Evolutionary conservation across 192 early-diverging fungal genomes (phyloP).

Genomic region (Gryganskiella cystojenkinii): DNA sequence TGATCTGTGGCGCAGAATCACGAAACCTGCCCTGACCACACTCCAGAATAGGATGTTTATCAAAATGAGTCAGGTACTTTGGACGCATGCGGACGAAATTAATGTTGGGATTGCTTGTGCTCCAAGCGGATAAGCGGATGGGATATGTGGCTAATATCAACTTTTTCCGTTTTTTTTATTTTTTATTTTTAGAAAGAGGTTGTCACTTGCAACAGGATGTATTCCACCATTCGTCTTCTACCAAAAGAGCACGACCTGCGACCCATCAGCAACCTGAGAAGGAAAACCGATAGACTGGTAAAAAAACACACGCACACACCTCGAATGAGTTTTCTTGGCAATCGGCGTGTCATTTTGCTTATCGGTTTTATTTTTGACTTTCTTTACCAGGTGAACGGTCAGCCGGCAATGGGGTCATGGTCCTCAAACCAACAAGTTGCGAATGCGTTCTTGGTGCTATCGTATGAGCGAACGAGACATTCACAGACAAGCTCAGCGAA

Average conservation of each 20-base stretch:
- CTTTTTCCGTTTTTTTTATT: neutral
- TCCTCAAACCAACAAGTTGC: constrained; percentile 64
- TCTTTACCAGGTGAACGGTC: constrained; percentile 29
- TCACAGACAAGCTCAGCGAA: constrained; percentile 34
- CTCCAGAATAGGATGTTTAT: constrained; percentile 49
- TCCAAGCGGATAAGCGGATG: neutral
- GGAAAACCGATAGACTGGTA: constrained; percentile 46
- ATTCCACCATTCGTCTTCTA: constrained; percentile 80
- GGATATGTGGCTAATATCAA: neutral
- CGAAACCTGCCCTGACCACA: constrained; percentile 53
- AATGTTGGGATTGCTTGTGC: too few species aligned
- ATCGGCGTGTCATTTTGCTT: neutral
- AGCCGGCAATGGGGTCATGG: neutral
- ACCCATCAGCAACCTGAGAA: constrained; percentile 79
- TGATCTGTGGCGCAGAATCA: constrained; percentile 74
- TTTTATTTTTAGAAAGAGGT: constrained; percentile 2
- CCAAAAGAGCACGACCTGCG: constrained; percentile 84
- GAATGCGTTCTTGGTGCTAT: constrained; percentile 67
- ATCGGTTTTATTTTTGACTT: neutral
- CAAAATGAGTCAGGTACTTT: constrained; percentile 28
- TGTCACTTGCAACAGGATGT: constrained; percentile 44
- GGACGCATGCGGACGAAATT: neutral
- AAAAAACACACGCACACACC: neutral
- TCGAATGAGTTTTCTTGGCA: neutral
- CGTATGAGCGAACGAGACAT: constrained; percentile 62